Percentiles rank a stretch among this genome's conserved stretches.
phyloP scores from a whole-genome alignment of 108 stramenopile genomes.

The Stephanodiscus minutulus region DNA sequence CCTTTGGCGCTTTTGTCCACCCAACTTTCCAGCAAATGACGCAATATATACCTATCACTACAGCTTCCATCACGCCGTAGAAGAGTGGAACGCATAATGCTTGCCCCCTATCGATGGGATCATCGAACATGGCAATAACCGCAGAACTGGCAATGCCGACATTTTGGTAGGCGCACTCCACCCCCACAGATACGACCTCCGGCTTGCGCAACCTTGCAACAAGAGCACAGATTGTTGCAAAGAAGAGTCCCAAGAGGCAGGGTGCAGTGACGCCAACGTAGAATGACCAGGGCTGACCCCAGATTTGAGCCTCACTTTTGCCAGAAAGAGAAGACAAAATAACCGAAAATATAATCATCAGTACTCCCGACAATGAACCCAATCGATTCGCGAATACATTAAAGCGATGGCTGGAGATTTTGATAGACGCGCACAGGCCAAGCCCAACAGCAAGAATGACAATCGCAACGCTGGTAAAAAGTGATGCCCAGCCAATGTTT shows the following conservation, averaged over 20 bases:
- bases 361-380: conserved; percentile 67
- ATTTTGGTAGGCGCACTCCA: conserved; percentile 91
- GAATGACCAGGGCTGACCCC: conserved; percentile 73
- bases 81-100: conserved; percentile 85
- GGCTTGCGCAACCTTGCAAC: conserved; percentile 56
- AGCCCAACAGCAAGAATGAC: conserved; percentile 75
- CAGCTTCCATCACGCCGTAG: conserved; percentile 71
- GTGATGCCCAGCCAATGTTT: conserved; percentile 71
- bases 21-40: conserved; percentile 74
- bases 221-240: conserved; percentile 59
- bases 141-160: conserved; percentile 82
- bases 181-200: conserved; percentile 75
- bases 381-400: conserved; percentile 54
- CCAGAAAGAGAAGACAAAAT: conserved; percentile 62
- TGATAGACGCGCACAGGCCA: conserved; percentile 64
- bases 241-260: conserved; percentile 63
- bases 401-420: conserved; percentile 56
- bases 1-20: conserved; percentile 79
- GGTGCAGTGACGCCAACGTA: conserved; percentile 71
- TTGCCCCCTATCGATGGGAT: conserved; percentile 54
- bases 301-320: conserved; percentile 61
- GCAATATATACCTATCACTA: conserved; percentile 73
- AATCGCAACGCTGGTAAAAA: conserved; percentile 70
- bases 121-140: conserved; percentile 77
- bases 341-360: conserved; percentile 72